These are phyloP conservation scores for Hypoxylon crocopeplum DNA, from an alignment of 495 filamentous ascomycete species.

Conservation along the genomic window DNA sequence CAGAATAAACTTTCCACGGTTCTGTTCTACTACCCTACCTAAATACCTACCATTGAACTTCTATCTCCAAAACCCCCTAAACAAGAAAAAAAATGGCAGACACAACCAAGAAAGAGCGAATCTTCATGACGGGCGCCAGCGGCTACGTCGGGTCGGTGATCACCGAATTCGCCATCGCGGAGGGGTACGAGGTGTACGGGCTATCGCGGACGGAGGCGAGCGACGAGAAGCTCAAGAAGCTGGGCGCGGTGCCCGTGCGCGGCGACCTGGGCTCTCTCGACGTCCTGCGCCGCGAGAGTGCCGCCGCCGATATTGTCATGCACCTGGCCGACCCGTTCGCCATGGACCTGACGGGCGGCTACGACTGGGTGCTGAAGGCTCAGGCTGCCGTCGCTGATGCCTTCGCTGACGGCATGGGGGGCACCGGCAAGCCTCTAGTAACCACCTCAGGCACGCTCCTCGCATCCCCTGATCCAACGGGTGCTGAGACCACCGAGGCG, in stretches of 20 bases:
- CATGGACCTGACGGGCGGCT: conserved; percentile 33
- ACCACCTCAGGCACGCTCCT: conserved; percentile 44
- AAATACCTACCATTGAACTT: no score
- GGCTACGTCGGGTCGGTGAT: conserved; percentile 51
- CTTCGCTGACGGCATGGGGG: conserved; percentile 42
- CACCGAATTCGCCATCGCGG: conserved; percentile 39
- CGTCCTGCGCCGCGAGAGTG: conserved; percentile 41
- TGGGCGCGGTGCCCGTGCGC: conserved; percentile 46
- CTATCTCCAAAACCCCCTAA: no score
- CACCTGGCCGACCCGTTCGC: conserved; percentile 43
- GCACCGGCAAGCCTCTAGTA: conserved; percentile 44
- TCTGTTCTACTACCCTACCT: no score
- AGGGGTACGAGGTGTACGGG: conserved; percentile 46
- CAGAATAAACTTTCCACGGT: no score
- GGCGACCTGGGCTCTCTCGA: conserved; percentile 45
- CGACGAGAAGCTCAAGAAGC: conserved; percentile 40
- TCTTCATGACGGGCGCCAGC: conserved; percentile 54
- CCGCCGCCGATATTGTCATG: conserved; percentile 47
- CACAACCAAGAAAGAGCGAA: conserved; percentile 15
- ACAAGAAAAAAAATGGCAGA: conserved; percentile 18
- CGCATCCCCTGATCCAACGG: conserved; percentile 39
- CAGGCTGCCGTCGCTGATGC: conserved; percentile 45
- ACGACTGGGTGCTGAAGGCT: conserved; percentile 26
- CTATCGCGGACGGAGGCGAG: conserved; percentile 44
- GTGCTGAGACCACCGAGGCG: conserved; percentile 45